A percentile compares a stretch with the other conserved stretches of the same genome.
Conservation (phyloP, 805 yeast species). For the Kodamaea fukazawae region DNA sequence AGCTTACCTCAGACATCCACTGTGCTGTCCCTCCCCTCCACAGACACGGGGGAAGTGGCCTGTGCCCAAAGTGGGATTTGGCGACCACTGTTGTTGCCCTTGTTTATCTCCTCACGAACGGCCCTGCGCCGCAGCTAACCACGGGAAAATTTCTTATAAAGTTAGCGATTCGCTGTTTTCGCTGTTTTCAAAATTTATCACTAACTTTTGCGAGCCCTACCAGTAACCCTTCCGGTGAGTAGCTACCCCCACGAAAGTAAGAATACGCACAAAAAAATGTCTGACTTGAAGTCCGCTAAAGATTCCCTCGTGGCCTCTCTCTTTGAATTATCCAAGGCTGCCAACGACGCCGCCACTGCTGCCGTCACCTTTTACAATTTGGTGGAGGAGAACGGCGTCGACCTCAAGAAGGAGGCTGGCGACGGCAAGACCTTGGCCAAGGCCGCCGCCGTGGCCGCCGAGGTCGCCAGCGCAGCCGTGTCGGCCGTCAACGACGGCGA, state of each 20-base stretch:
- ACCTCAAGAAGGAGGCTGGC: constrained; percentile 25
- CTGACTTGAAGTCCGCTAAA: constrained; percentile 20
- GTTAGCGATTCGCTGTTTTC: constrained; percentile 9
- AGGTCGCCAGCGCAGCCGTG: constrained; percentile 15
- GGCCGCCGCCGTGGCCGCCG: constrained; percentile 12
- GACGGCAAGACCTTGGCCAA: constrained; percentile 19
- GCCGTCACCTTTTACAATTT: constrained; percentile 72
- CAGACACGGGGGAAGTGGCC: too few species aligned
- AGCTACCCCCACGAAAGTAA: constrained; percentile 2
- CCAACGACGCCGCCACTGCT: constrained; percentile 78
- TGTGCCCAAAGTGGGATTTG: too few species aligned
- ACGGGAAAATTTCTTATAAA: constrained; percentile 4
- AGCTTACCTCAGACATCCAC: too few species aligned
- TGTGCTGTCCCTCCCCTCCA: too few species aligned
- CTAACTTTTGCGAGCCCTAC: constrained; percentile 1
- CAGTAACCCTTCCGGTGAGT: neutral
- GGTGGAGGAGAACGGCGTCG: constrained; percentile 42
- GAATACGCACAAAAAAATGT: constrained; percentile 8
- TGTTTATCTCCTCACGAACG: too few species aligned
- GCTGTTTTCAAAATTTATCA: constrained; percentile 1
- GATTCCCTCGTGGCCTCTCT: constrained; percentile 65
- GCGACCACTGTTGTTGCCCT: too few species aligned
- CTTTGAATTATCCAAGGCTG: constrained; percentile 81
- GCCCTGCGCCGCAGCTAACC: too few species aligned
- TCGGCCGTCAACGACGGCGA: constrained; percentile 13